A percentile compares a stretch with the other conserved stretches of the same genome.
phyloP scores from a whole-genome alignment of 78 protist genomes.

The Protostelium mycophagum region DNA sequence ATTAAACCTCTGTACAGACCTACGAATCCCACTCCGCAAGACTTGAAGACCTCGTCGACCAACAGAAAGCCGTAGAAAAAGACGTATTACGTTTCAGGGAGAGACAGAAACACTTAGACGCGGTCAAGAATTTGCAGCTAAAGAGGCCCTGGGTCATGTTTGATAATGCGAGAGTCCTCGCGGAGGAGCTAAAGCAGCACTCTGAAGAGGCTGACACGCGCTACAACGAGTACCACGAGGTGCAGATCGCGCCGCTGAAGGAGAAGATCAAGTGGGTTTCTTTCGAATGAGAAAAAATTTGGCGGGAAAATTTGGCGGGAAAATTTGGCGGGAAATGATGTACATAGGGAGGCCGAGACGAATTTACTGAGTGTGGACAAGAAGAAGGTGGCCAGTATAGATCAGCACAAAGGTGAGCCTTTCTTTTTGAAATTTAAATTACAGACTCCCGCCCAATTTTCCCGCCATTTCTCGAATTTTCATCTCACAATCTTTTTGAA shows the following conservation, averaged over 20 bases:
- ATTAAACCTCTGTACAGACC: neutral
- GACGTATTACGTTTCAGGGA: slow-evolving; percentile 65
- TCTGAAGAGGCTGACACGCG: neutral
- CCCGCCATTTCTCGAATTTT: no score
- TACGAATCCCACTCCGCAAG: slow-evolving; percentile 1
- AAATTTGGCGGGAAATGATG: neutral
- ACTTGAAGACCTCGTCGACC: slow-evolving; percentile 32
- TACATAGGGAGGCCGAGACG: neutral
- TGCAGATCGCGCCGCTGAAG: neutral
- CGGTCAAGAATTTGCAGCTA: slow-evolving; percentile 12
- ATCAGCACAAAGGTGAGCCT: neutral
- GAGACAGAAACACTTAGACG: slow-evolving; percentile 20
- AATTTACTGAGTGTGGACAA: neutral
- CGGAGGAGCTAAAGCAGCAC: neutral
- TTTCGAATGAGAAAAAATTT: no score
- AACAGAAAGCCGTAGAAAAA: slow-evolving; percentile 57
- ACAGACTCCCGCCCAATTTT: no score
- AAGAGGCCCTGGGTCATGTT: slow-evolving; percentile 41
- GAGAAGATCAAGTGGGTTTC: neutral
- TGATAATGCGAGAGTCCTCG: neutral
- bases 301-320: no score
- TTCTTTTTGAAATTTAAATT: no score
- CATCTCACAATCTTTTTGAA: no score
- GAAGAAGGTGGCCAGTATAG: neutral
- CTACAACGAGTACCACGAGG: neutral